Percentiles rank a stretch among this genome's conserved stretches.
Conservation (phyloP, 2,329 filamentous ascomycete genomes). For the Cucurbitaria berberidis region DNA sequence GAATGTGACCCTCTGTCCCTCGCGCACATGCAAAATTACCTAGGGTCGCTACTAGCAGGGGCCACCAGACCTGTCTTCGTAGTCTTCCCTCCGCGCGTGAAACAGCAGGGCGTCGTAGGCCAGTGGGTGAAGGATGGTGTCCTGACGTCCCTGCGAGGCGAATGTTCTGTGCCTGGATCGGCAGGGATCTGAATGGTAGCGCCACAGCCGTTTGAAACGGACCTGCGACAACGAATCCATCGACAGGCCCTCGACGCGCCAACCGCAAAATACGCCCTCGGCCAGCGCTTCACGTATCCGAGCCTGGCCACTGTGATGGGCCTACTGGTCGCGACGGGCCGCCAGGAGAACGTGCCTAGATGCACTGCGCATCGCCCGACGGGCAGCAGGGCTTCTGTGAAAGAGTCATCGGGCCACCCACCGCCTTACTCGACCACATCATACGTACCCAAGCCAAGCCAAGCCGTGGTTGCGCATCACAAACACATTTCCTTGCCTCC, state of each 20-base stretch:
- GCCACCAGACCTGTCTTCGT: conserved; percentile 26
- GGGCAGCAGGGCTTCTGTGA: conserved; percentile 3
- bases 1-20: conserved; percentile 40
- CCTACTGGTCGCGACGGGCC: conserved; percentile 35
- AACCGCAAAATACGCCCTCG: conserved; percentile 16
- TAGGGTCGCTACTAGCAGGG: conserved; percentile 33
- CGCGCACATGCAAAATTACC: conserved; percentile 30
- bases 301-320: conserved; percentile 20
- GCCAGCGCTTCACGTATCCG: conserved; percentile 35
- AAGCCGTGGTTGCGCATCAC: neutral
- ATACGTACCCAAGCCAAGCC: neutral
- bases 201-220: conserved; percentile 42
- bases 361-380: conserved; percentile 23
- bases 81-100: conserved; percentile 35
- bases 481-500: neutral
- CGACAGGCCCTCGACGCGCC: conserved; percentile 32
- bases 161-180: conserved; percentile 33
- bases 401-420: conserved; percentile 13
- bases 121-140: conserved; percentile 34
- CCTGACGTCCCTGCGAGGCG: conserved; percentile 30
- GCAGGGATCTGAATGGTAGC: conserved; percentile 27
- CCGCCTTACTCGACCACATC: conserved; percentile 8
- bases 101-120: conserved; percentile 38
- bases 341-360: conserved; percentile 25
- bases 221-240: conserved; percentile 17